These are phyloP conservation scores for Mucor saturninus DNA, from an alignment of 371 early-diverging fungal species.

Conservation along the genomic window DNA sequence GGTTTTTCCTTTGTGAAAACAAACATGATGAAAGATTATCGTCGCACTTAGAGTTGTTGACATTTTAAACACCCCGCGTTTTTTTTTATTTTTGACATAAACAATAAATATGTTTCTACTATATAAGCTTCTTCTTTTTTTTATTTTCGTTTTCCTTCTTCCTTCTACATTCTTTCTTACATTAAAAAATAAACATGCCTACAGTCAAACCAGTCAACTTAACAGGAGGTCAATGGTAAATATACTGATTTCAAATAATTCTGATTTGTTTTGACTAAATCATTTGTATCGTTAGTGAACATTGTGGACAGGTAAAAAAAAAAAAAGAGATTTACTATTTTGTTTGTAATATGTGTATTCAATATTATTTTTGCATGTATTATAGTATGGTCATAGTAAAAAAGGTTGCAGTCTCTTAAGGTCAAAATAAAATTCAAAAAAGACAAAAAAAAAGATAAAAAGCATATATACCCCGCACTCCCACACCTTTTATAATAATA, in stretches of 20 bases:
- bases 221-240: slow-evolving; percentile 4
- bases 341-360: not conserved
- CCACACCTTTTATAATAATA: not conserved
- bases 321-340: not conserved
- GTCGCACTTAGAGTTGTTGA: not conserved
- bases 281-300: slow-evolving; percentile 5
- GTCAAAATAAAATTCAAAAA: slow-evolving; percentile 3
- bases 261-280: no score
- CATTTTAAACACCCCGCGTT: slow-evolving; percentile 1
- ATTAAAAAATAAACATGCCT: not conserved
- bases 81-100: not conserved
- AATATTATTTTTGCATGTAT: not conserved
- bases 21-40: not conserved
- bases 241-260: not conserved
- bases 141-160: not conserved
- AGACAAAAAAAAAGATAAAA: not conserved
- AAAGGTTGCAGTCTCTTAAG: slow-evolving; percentile 5
- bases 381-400: slow-evolving; percentile 7
- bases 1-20: not conserved
- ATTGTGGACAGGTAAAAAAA: slow-evolving; percentile 17
- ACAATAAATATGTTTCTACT: not conserved
- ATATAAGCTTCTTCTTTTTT: not conserved
- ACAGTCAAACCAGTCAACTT: not conserved
- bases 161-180: not conserved
- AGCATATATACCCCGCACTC: not conserved